Percentiles rank a stretch among this genome's conserved stretches.
Evolutionary conservation across 805 yeast species (phyloP).

Genomic region (Candida railenensis): DNA sequence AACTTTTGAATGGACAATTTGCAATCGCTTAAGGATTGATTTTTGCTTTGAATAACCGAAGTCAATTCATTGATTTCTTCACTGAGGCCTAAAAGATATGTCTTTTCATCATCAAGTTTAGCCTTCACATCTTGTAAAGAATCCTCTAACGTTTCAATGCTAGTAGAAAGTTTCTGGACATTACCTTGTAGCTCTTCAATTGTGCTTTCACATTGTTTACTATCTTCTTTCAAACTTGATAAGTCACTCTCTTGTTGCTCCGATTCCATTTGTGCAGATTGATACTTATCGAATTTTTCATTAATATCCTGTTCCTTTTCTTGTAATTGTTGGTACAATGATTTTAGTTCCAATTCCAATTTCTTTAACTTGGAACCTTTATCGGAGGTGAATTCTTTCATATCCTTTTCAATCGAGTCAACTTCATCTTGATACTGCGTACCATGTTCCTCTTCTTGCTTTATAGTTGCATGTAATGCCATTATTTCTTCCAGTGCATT

Average conservation of each 20-base stretch:
- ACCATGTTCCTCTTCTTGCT: constrained; percentile 30
- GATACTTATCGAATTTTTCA: constrained; percentile 51
- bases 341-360: constrained; percentile 51
- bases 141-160: constrained; percentile 22
- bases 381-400: constrained; percentile 74
- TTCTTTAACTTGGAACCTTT: constrained; percentile 78
- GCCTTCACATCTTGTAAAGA: constrained; percentile 19
- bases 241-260: constrained; percentile 69
- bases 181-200: constrained; percentile 31
- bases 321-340: constrained; percentile 31
- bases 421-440: constrained; percentile 44
- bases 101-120: constrained; percentile 53
- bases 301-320: constrained; percentile 43
- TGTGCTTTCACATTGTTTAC: constrained; percentile 30
- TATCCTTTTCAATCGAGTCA: constrained; percentile 63
- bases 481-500: constrained; percentile 46
- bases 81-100: constrained; percentile 62
- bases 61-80: constrained; percentile 72
- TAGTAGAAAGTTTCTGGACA: constrained; percentile 17
- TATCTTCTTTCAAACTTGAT: constrained; percentile 39
- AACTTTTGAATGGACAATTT: constrained; percentile 55
- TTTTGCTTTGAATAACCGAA: constrained; percentile 40
- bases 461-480: constrained; percentile 36
- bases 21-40: constrained; percentile 43
- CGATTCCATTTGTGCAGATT: constrained; percentile 62